Evolutionary conservation across 1,284 basidiomycete species (phyloP), one percentile per base, ranked within the genome.

Genomic region (Abortiporus biennis): DNA sequence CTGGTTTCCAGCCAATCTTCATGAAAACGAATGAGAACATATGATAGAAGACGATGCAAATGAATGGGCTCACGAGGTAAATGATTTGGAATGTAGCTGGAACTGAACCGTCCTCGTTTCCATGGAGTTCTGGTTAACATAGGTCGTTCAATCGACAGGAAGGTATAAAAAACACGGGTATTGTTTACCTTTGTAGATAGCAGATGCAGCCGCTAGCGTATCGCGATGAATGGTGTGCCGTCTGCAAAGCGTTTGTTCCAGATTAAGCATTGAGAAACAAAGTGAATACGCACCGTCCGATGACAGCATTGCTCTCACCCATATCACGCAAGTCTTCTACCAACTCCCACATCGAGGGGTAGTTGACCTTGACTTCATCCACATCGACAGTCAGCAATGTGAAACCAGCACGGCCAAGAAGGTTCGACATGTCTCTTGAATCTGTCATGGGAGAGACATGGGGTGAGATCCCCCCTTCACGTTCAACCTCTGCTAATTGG

Each of bases 1-100:
- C 76, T 15, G 94, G 92, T 59, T 94, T 97, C 95, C 96, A 99
- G n/a, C 96, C 95, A 62, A 99, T 97, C 92, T 95, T n/a, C n/a
- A n/a, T n/a, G 51, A 34, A n/a, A 6, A 29, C 27, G 8, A 29
- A n/a, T 29, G 8, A n/a, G 27, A 29, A 29, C n/a, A 29, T 9
- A 9, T 29, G 27, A 29, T 29, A n/a, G 27, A 29, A 8, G 27
- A 29, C 9, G 27, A 9, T n/a, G n/a, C n/a, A n/a, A 17, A 36
- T 20, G 15, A 1, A 16, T 13, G 3, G 27, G 66, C 74, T 51
- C 51, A 91, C 93, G 74, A 98, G 83, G 61, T 90, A 97, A 47
- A 99, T 92, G 40, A 98, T 71, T 58, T 95, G 89, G 66, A 97
- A 99, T 3, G 96, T 99, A 11, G 96, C 96, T 3, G 94, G 91